Conservation (phyloP, 805 yeast genomes). For the Phaffomyces antillensis region DNA sequence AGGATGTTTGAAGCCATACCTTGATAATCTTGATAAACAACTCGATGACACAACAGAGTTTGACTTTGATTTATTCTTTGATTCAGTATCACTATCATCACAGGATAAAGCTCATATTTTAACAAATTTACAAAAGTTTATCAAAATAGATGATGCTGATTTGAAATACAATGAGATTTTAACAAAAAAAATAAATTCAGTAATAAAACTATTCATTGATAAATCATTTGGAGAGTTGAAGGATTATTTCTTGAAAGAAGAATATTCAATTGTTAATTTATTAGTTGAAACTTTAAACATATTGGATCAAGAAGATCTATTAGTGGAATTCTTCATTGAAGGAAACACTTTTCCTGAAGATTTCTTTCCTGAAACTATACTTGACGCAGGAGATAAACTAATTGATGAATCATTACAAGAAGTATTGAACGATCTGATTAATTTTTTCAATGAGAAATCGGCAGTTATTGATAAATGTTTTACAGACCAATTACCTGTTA, state of each 20-base stretch:
- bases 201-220: slow-evolving; percentile 13
- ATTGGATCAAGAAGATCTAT: slow-evolving; percentile 29
- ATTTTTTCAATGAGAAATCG: slow-evolving; percentile 30
- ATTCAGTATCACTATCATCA: slow-evolving; percentile 10
- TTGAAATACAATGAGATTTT: slow-evolving; percentile 2
- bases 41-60: slow-evolving; percentile 2
- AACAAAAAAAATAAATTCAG: slow-evolving; percentile 7
- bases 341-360: slow-evolving; percentile 28
- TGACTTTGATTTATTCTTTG: slow-evolving; percentile 14
- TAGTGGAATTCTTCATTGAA: slow-evolving; percentile 34
- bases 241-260: slow-evolving; percentile 12
- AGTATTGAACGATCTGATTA: slow-evolving; percentile 22
- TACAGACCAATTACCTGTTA: slow-evolving; percentile 32
- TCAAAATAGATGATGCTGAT: slow-evolving; percentile 19
- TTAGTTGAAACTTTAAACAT: slow-evolving; percentile 21
- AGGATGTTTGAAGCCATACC: slow-evolving; percentile 8
- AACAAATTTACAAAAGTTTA: slow-evolving; percentile 12
- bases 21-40: slow-evolving; percentile 7
- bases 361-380: slow-evolving; percentile 23
- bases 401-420: slow-evolving; percentile 17
- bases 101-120: slow-evolving; percentile 21
- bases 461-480: slow-evolving; percentile 32
- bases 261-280: slow-evolving; percentile 17
- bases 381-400: slow-evolving; percentile 19
- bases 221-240: slow-evolving; percentile 16